Conservation (phyloP, 371 early-diverging fungal genomes). For the Umbelopsis sp. region DNA sequence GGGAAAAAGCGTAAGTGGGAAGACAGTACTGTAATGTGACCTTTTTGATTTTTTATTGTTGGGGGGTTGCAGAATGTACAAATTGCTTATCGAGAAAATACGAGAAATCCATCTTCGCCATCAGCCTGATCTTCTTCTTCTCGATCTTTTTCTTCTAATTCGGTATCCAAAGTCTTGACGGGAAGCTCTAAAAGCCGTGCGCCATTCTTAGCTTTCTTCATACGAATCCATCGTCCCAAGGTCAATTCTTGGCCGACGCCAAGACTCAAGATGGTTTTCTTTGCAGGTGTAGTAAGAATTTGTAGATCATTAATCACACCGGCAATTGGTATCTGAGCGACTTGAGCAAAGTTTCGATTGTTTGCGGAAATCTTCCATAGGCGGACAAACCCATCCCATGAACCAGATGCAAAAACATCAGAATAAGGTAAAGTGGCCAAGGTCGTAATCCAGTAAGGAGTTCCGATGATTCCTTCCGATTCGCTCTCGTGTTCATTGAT, state of each 20-base stretch:
- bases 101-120: constrained; percentile 12
- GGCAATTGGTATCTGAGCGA: constrained; percentile 61
- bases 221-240: constrained; percentile 88
- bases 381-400: constrained; percentile 88
- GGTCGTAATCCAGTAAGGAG: constrained; percentile 85
- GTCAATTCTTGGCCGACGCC: constrained; percentile 89
- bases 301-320: constrained; percentile 61
- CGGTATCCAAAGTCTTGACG: constrained; percentile 16
- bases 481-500: constrained; percentile 44
- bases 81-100: constrained; percentile 18
- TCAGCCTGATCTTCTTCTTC: background rate
- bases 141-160: constrained; percentile 7
- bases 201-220: constrained; percentile 73
- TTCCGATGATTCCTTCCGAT: constrained; percentile 46
- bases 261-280: constrained; percentile 65
- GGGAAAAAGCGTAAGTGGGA: background rate
- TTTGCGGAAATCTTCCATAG: constrained; percentile 83
- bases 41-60: background rate
- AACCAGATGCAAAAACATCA: constrained; percentile 89
- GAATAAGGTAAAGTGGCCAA: constrained; percentile 82
- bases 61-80: background rate
- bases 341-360: constrained; percentile 67
- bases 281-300: constrained; percentile 52
- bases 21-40: background rate
- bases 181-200: constrained; percentile 57